Conservation (phyloP, 2,329 filamentous ascomycete genomes). For the Colletotrichum trifolii region DNA sequence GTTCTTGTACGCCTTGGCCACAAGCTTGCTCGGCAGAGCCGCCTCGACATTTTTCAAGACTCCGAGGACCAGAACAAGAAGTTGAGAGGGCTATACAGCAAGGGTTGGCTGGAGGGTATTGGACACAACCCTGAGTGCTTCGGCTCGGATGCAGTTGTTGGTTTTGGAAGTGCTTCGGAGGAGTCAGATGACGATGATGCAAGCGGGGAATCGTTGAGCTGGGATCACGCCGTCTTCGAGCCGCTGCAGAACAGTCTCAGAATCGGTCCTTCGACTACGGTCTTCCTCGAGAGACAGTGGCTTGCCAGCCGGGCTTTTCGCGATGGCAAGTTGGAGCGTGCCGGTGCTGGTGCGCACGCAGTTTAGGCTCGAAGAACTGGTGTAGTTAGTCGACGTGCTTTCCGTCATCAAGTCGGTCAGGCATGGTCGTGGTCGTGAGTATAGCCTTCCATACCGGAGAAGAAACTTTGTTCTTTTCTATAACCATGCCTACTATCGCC, state of each 20-base stretch:
- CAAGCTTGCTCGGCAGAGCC: conserved; percentile 3
- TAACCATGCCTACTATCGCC: no score
- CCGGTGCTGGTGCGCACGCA: no score
- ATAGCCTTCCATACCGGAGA: no score
- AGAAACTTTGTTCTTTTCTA: no score
- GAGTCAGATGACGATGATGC: not conserved
- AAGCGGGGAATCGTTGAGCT: not conserved
- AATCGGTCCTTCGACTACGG: conserved; percentile 3
- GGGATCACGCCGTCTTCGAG: not conserved
- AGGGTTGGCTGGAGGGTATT: conserved; percentile 10
- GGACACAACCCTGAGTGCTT: conserved; percentile 1
- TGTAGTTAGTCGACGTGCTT: no score
- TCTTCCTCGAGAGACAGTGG: conserved; percentile 1
- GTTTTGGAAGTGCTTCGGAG: not conserved
- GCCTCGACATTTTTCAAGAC: not conserved
- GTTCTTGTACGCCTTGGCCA: conserved; percentile 18
- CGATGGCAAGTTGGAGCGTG: not conserved
- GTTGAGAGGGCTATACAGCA: conserved; percentile 4
- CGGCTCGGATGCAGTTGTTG: not conserved
- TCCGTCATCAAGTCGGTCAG: no score
- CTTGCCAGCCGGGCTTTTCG: not conserved
- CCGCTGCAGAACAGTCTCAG: not conserved
- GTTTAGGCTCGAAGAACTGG: no score
- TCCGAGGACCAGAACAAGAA: not conserved
- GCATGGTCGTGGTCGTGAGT: no score